These are phyloP conservation scores for Colletotrichum gigasporum DNA, from an alignment of 2,329 filamentous ascomycete species.

Conservation along the genomic window DNA sequence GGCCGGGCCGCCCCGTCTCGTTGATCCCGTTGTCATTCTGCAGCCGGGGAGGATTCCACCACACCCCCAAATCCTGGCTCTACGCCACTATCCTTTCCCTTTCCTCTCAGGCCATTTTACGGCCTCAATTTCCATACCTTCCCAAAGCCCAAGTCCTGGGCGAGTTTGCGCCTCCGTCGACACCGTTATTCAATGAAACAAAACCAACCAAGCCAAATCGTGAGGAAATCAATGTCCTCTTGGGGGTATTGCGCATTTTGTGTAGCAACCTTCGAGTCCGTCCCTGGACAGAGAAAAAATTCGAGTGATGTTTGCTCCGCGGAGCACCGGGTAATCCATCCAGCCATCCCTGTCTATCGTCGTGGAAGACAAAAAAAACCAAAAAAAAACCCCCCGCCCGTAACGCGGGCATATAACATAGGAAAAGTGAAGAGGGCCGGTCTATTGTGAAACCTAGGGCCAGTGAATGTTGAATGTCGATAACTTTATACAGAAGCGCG, in stretches of 20 bases:
- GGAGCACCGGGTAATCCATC: background rate
- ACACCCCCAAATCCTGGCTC: too few relatives aligned
- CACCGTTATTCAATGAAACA: conserved; percentile 8
- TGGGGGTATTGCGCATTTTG: conserved; percentile 33
- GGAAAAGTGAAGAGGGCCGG: conserved; percentile 9
- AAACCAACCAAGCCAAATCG: conserved; percentile 26
- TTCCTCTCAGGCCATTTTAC: background rate
- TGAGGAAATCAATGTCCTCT: conserved; percentile 24
- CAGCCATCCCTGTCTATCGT: conserved; percentile 17
- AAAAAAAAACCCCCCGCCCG: too few relatives aligned
- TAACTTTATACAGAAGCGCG: conserved; percentile 18
- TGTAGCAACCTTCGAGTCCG: conserved; percentile 25
- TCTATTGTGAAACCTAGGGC: background rate
- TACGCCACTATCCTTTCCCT: too few relatives aligned
- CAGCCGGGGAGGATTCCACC: too few relatives aligned
- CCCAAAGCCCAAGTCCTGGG: background rate
- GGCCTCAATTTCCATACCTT: background rate
- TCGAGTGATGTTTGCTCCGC: conserved; percentile 18
- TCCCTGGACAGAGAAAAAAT: conserved; percentile 20
- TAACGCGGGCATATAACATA: conserved; percentile 8
- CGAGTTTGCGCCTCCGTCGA: conserved; percentile 4
- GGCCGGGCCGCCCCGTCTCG: too few relatives aligned
- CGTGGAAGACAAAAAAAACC: background rate
- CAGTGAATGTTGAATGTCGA: conserved; percentile 9
- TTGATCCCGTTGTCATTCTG: background rate